These are phyloP conservation scores for Neopestalotiopsis sp. DNA, from an alignment of 2,329 filamentous ascomycete genomes.

Conservation along the genomic window DNA sequence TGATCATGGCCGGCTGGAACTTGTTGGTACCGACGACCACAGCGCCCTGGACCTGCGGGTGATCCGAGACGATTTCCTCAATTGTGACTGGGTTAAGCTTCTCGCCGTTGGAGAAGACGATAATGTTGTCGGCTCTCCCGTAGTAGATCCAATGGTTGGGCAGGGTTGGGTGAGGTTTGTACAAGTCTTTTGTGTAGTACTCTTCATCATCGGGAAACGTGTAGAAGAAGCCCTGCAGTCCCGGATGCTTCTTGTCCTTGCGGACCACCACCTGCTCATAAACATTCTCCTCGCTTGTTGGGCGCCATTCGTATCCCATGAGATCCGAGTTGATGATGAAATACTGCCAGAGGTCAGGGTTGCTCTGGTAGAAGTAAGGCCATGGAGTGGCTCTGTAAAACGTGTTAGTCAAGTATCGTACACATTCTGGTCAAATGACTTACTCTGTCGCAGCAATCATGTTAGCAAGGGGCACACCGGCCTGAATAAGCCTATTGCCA, in stretches of 20 bases:
- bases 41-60: slow-evolving; percentile 45
- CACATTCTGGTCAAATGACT: slow-evolving; percentile 19
- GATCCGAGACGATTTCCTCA: slow-evolving; percentile 43
- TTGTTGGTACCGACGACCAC: slow-evolving; percentile 50
- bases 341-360: slow-evolving; percentile 46
- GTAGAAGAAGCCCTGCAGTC: slow-evolving; percentile 41
- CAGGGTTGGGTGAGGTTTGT: slow-evolving; percentile 42
- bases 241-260: slow-evolving; percentile 22
- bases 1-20: slow-evolving; percentile 52
- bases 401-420: slow-evolving; percentile 20
- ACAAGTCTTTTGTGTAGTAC: slow-evolving; percentile 51
- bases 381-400: slow-evolving; percentile 38
- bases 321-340: slow-evolving; percentile 47
- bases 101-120: slow-evolving; percentile 56
- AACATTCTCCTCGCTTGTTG: slow-evolving; percentile 26
- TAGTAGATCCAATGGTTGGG: slow-evolving; percentile 43
- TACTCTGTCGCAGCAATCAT: slow-evolving; percentile 49
- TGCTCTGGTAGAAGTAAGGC: slow-evolving; percentile 37
- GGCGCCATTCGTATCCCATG: slow-evolving; percentile 47
- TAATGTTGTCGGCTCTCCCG: slow-evolving; percentile 48
- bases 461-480: slow-evolving; percentile 41
- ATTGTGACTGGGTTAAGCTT: slow-evolving; percentile 55
- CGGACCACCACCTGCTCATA: slow-evolving; percentile 36
- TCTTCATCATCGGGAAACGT: slow-evolving; percentile 45
- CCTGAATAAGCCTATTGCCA: slow-evolving; percentile 42